phyloP scores from a whole-genome alignment of 1,284 basidiomycete species.

The Ganoderma meredithae region DNA sequence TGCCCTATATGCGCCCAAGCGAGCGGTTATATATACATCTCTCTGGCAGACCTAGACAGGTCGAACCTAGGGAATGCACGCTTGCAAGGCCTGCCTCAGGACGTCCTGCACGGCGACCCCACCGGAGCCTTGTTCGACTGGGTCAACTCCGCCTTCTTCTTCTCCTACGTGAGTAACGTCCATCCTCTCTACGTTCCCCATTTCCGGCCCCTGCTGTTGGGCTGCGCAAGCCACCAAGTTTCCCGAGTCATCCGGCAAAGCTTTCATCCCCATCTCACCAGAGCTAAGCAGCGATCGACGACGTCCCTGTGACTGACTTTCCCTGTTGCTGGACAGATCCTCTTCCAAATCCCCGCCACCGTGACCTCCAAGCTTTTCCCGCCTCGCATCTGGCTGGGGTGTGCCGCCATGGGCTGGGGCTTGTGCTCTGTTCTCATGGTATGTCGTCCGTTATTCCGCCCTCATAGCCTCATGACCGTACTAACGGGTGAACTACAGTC shows the following conservation, averaged over 20 bases:
- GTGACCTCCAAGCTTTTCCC: slow-evolving; percentile 72
- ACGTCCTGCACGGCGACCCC: slow-evolving; percentile 70
- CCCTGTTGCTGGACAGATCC: slow-evolving; percentile 53
- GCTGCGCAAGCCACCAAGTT: neutral
- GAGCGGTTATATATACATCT: no score
- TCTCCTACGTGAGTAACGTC: slow-evolving; percentile 67
- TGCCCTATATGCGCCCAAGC: neutral
- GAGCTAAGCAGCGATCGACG: neutral
- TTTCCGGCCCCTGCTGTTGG: neutral
- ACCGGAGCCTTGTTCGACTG: slow-evolving; percentile 76
- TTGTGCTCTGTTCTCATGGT: slow-evolving; percentile 75
- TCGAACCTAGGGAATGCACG: slow-evolving; percentile 81
- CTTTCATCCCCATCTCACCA: neutral
- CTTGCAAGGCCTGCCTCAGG: slow-evolving; percentile 70
- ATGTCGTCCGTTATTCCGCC: slow-evolving; percentile 20
- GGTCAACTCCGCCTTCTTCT: slow-evolving; percentile 78
- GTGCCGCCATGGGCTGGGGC: slow-evolving; percentile 75
- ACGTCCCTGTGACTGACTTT: neutral
- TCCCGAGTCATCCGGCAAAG: neutral
- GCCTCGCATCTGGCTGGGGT: slow-evolving; percentile 72
- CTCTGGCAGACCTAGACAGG: slow-evolving; percentile 56
- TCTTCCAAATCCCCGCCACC: slow-evolving; percentile 73
- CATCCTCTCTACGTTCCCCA: neutral
- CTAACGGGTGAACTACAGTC: slow-evolving; percentile 49
- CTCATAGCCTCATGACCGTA: neutral